Conservation (phyloP, 164 flowering plant species). For the Warburgia ugandensis region DNA sequence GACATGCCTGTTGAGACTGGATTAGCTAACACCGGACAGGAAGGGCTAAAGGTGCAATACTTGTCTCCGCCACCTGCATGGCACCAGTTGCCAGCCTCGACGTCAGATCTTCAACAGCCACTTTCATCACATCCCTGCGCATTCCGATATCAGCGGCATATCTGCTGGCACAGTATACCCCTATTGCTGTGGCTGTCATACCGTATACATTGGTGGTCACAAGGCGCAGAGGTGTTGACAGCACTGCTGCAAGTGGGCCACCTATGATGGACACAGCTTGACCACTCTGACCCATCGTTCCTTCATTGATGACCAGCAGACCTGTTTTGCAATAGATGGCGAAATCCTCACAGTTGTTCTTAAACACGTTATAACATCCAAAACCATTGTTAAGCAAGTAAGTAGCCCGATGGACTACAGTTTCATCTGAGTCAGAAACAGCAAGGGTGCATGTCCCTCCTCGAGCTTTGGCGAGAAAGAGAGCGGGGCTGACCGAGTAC, state of each 20-base stretch:
- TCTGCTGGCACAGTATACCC: slow-evolving; percentile 25
- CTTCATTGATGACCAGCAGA: slow-evolving; percentile 17
- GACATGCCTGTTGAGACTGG: no score
- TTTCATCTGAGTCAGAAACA: slow-evolving; percentile 24
- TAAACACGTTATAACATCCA: slow-evolving; percentile 33
- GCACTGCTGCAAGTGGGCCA: slow-evolving; percentile 30
- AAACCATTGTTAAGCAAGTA: slow-evolving; percentile 33
- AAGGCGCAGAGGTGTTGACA: slow-evolving; percentile 21
- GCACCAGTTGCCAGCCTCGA: slow-evolving; percentile 18
- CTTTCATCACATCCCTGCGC: slow-evolving; percentile 27
- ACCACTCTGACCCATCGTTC: slow-evolving; percentile 33
- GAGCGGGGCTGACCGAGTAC: slow-evolving; percentile 26
- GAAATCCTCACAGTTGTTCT: slow-evolving; percentile 45
- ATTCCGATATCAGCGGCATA: slow-evolving; percentile 36
- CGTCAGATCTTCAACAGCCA: slow-evolving; percentile 30
- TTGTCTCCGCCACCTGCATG: no score
- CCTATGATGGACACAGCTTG: slow-evolving; percentile 26
- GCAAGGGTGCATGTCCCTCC: slow-evolving; percentile 49
- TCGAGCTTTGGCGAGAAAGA: slow-evolving; percentile 30
- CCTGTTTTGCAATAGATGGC: slow-evolving; percentile 44
- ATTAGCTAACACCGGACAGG: no score
- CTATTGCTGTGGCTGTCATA: slow-evolving; percentile 20
- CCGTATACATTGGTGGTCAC: slow-evolving; percentile 26
- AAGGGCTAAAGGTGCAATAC: no score
- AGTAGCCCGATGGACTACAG: slow-evolving; percentile 31